Conservation (phyloP, 2,329 filamentous ascomycete genomes). For the Cordyceps javanica region DNA sequence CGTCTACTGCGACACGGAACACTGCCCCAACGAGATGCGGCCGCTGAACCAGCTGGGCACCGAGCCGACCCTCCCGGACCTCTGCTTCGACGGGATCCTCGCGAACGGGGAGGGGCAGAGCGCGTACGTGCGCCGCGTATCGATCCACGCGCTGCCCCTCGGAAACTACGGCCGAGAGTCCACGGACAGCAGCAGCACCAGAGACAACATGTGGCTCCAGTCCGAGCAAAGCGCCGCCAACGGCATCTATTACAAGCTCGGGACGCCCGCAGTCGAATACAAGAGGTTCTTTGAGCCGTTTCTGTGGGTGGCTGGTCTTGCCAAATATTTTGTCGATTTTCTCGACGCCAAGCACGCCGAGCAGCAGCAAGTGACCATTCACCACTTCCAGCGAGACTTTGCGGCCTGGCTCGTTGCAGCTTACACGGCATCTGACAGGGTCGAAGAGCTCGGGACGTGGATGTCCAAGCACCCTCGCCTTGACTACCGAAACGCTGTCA, state of each 20-base stretch:
- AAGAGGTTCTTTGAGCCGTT: slow-evolving; percentile 55
- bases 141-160: slow-evolving; percentile 55
- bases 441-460: slow-evolving; percentile 47
- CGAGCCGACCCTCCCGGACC: slow-evolving; percentile 23
- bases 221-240: slow-evolving; percentile 38
- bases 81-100: slow-evolving; percentile 58
- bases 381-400: slow-evolving; percentile 54
- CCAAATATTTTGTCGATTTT: slow-evolving; percentile 68
- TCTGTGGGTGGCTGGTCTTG: slow-evolving; percentile 63
- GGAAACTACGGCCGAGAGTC: slow-evolving; percentile 54
- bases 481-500: slow-evolving; percentile 60
- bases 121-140: slow-evolving; percentile 49
- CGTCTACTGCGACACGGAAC: slow-evolving; percentile 41
- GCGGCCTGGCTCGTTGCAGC: slow-evolving; percentile 43
- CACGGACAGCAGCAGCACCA: slow-evolving; percentile 40
- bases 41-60: slow-evolving; percentile 47
- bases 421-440: slow-evolving; percentile 36
- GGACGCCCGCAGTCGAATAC: slow-evolving; percentile 54
- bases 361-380: slow-evolving; percentile 37
- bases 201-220: slow-evolving; percentile 56
- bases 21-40: slow-evolving; percentile 44
- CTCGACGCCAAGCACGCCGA: slow-evolving; percentile 33
- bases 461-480: slow-evolving; percentile 33
- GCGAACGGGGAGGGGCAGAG: slow-evolving; percentile 32
- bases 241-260: slow-evolving; percentile 59